phyloP scores from a whole-genome alignment of 176 grass and related monocot species.

The Cenchrus purpureus region DNA sequence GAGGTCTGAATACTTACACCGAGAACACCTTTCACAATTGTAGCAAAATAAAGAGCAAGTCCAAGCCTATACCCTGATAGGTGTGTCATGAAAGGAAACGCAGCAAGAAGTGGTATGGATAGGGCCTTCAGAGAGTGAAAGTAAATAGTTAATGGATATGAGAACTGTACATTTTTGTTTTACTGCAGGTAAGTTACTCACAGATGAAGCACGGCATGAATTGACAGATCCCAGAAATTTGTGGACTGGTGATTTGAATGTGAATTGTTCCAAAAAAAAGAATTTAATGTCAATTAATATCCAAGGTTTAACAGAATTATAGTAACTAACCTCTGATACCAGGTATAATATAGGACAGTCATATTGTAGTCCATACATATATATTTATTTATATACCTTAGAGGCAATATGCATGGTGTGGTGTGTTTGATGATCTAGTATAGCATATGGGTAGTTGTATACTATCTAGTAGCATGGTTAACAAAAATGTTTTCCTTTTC shows the following conservation, averaged over 20 bases:
- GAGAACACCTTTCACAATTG: slow-evolving; percentile 58
- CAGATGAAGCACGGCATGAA: slow-evolving; percentile 48
- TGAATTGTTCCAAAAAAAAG: too few relatives aligned
- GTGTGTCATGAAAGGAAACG: slow-evolving; percentile 69
- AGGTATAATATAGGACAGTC: not conserved
- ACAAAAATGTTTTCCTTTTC: too few relatives aligned
- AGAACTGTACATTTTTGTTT: not conserved
- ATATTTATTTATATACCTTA: too few relatives aligned
- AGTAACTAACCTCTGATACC: not conserved
- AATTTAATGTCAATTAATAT: not conserved
- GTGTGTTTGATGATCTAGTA: too few relatives aligned
- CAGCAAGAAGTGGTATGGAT: slow-evolving; percentile 65
- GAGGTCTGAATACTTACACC: slow-evolving; percentile 47
- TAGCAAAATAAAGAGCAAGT: slow-evolving; percentile 49
- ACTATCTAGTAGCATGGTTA: too few relatives aligned
- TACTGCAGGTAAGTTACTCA: slow-evolving; percentile 32
- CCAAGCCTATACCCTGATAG: slow-evolving; percentile 56
- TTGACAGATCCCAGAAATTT: slow-evolving; percentile 48
- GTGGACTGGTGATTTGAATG: slow-evolving; percentile 28
- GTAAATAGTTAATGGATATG: not conserved
- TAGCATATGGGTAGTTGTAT: too few relatives aligned
- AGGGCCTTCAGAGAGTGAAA: slow-evolving; percentile 43
- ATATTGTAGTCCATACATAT: not conserved
- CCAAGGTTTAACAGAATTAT: not conserved
- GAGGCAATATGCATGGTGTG: too few relatives aligned